Percentiles rank a stretch among this genome's conserved stretches.
Conservation (phyloP, 179 eudicot species). For the Spinacia oleracea region DNA sequence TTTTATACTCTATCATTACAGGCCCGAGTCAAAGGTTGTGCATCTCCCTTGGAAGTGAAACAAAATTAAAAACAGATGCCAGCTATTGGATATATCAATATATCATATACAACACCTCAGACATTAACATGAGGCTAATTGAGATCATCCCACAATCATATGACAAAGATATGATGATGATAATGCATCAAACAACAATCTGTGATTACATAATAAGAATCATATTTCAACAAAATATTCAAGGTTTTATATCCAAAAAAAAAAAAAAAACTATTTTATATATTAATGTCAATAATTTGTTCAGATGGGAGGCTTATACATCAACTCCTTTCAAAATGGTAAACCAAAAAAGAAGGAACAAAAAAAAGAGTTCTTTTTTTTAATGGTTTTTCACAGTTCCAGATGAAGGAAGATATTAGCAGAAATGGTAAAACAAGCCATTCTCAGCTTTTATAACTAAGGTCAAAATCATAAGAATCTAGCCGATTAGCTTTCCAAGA, state of each 20-base stretch:
- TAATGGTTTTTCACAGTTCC: conserved; percentile 5
- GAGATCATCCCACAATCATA: neutral
- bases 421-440: conserved; percentile 24
- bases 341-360: conserved; percentile 27
- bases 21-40: neutral
- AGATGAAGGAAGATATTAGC: neutral
- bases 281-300: conserved; percentile 29
- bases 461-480: conserved; percentile 33
- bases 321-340: conserved; percentile 55
- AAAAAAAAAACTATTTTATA: conserved; percentile 11
- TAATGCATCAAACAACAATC: neutral
- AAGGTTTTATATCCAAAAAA: conserved; percentile 20
- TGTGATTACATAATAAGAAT: neutral
- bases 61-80: too few relatives aligned
- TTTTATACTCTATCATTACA: too few relatives aligned
- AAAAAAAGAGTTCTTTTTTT: neutral
- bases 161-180: conserved; percentile 3
- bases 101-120: neutral
- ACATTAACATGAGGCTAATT: neutral
- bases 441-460: conserved; percentile 21
- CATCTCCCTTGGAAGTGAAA: neutral
- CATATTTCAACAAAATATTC: neutral
- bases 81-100: too few relatives aligned
- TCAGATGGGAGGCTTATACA: conserved; percentile 54
- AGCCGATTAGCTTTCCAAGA: conserved; percentile 28